Evolutionary conservation across 495 filamentous ascomycete genomes (phyloP).

Genomic region (Penicillium diatomitis): DNA sequence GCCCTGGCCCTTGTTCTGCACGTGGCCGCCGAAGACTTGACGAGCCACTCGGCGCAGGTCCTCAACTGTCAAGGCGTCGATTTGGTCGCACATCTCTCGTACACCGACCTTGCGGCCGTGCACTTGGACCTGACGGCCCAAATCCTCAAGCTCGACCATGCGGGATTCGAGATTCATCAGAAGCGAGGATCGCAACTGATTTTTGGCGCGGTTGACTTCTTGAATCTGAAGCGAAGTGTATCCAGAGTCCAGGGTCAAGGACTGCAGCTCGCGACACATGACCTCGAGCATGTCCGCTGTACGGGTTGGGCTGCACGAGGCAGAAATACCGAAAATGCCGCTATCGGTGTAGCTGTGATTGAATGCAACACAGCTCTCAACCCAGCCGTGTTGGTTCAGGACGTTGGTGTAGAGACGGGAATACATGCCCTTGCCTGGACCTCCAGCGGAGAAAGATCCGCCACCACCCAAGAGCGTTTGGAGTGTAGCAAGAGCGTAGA

Average conservation of each 20-base stretch:
- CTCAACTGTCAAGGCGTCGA: slow-evolving; percentile 68
- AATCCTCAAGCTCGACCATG: slow-evolving; percentile 98
- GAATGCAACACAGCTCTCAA: slow-evolving; percentile 90
- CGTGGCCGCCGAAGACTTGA: slow-evolving; percentile 65
- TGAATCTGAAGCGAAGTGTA: slow-evolving; percentile 56
- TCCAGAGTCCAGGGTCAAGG: slow-evolving; percentile 63
- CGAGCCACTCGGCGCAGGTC: slow-evolving; percentile 83
- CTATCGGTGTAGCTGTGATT: slow-evolving; percentile 96
- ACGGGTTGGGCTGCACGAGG: slow-evolving; percentile 68
- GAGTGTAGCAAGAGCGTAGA: slow-evolving; percentile 93
- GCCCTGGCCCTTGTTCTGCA: slow-evolving; percentile 66
- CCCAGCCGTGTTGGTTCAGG: slow-evolving; percentile 93
- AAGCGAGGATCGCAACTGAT: slow-evolving; percentile 81
- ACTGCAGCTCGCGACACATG: slow-evolving; percentile 81
- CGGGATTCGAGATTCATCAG: slow-evolving; percentile 97
- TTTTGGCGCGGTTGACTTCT: slow-evolving; percentile 95
- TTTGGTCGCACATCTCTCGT: slow-evolving; percentile 83
- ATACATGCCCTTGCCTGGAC: slow-evolving; percentile 98
- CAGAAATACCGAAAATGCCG: slow-evolving; percentile 88
- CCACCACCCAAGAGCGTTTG: slow-evolving; percentile 94
- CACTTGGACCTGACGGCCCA: slow-evolving; percentile 92
- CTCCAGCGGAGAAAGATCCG: slow-evolving; percentile 94
- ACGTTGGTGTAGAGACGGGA: slow-evolving; percentile 95
- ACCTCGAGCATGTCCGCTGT: slow-evolving; percentile 78
- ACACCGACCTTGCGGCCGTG: slow-evolving; percentile 87